Evolutionary conservation across 306 rosid genomes (phyloP), one percentile per base, ranked within the genome.

Genomic region (Oemleria cerasiformis): DNA sequence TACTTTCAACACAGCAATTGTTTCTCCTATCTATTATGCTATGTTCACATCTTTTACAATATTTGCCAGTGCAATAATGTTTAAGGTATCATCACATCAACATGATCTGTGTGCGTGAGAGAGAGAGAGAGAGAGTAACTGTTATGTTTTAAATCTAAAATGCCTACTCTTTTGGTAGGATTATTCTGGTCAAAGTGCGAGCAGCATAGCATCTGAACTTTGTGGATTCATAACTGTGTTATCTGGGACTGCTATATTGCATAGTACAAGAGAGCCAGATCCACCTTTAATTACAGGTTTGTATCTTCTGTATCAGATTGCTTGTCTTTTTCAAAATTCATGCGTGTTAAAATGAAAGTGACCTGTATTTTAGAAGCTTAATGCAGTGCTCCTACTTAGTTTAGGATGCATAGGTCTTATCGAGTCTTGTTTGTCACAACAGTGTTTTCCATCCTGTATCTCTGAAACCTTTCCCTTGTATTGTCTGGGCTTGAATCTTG

Each of bases 11-110:
- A 86, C 98, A 9, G 80, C 98, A 34, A 78, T 91, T 72, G 96
- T 94, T 78, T 91, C 97, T 43, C 96, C 97, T 3, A 91, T 90
- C 57, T 85, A 93, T 86, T 90, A 87, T 73, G 96, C 97, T 75
- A 73, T 94, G 88, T 94, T 91, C 88, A 94, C 96, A 55, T 62
- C 92, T 56, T 87, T 89, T 81, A 94, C 97, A 70, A 91, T 94
- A 74, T 81, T 91, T 23, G 98, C 97, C 71, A 89, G 96, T 58
- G 88, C 84, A 60, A 91, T 94, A 72, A 94, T 94, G 98, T 94
- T 91, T 47, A 94, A 91, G 98, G 97, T 88, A 78, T 68, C 45
- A 17, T 43, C 59, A 14, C 14, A 16, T 62, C 25, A 21, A 19
- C 41, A 20, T 38, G 11, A 0, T 48, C 14, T 72, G 39, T 71